Conservation (phyloP, 163 green algal species). For the Prototheca wickerhamii region DNA sequence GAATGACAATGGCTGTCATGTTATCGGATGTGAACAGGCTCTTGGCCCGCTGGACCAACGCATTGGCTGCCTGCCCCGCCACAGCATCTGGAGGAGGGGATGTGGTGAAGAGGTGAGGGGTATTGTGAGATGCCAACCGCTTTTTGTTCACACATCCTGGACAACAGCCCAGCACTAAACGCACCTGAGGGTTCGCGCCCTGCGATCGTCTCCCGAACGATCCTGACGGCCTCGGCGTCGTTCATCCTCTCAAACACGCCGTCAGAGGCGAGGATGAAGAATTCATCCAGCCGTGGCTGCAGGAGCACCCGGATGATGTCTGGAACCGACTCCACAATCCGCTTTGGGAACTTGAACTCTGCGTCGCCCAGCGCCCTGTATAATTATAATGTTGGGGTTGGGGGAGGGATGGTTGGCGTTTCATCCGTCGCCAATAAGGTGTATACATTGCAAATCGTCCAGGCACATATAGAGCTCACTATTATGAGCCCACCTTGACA, state of each 20-base stretch:
- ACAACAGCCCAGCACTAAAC: not conserved
- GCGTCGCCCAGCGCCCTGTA: not conserved
- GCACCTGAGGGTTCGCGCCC: not conserved
- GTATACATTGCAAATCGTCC: too few species aligned
- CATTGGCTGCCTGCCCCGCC: not conserved
- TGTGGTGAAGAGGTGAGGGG: not conserved
- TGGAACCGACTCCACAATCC: not conserved
- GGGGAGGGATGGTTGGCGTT: too few species aligned
- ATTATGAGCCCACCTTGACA: too few species aligned
- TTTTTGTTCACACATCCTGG: too few species aligned
- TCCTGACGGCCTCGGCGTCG: not conserved
- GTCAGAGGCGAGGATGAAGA: not conserved
- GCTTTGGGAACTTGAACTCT: not conserved
- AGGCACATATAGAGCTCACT: too few species aligned
- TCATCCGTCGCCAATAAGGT: too few species aligned
- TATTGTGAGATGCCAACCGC: not conserved
- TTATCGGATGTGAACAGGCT: not conserved
- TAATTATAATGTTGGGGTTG: too few species aligned
- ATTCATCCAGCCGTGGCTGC: not conserved
- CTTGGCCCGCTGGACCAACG: not conserved
- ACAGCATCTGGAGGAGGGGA: not conserved
- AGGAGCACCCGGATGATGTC: not conserved
- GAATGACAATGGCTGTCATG: not conserved
- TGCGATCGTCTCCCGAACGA: not conserved
- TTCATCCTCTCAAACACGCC: not conserved